These are phyloP conservation scores for Brassica cretica DNA, from an alignment of 345 rosid genomes.

Conservation along the genomic window DNA sequence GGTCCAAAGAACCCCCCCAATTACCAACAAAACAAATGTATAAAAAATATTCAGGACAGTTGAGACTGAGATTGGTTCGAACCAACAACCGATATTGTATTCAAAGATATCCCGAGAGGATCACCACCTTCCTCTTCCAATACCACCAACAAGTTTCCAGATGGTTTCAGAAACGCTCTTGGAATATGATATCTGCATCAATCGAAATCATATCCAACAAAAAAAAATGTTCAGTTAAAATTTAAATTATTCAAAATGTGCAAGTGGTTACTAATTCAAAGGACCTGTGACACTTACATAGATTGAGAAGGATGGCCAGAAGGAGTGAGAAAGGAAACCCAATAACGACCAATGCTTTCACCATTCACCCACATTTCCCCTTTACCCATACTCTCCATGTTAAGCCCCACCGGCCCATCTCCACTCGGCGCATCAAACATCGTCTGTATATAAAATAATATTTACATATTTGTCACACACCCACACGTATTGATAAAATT, in stretches of 20 bases:
- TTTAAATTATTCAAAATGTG: neutral
- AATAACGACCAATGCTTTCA: slow-evolving; percentile 77
- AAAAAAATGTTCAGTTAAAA: neutral
- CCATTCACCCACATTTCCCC: slow-evolving; percentile 89
- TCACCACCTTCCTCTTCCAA: slow-evolving; percentile 72
- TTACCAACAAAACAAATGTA: slow-evolving; percentile 1
- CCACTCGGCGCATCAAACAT: slow-evolving; percentile 61
- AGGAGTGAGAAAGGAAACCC: slow-evolving; percentile 71
- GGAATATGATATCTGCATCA: slow-evolving; percentile 76
- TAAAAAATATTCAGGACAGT: slow-evolving; percentile 17
- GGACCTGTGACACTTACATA: slow-evolving; percentile 43
- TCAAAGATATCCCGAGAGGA: slow-evolving; percentile 56
- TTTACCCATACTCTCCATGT: slow-evolving; percentile 74
- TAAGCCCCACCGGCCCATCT: slow-evolving; percentile 54
- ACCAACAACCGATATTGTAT: slow-evolving; percentile 42
- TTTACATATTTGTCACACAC: neutral
- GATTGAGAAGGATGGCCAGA: slow-evolving; percentile 65
- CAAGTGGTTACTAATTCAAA: neutral
- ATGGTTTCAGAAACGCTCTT: slow-evolving; percentile 57
- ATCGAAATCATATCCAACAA: neutral
- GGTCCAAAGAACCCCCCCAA: neutral
- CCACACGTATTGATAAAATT: neutral
- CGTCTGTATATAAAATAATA: slow-evolving; percentile 39
- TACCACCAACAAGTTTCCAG: slow-evolving; percentile 54
- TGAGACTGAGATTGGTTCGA: slow-evolving; percentile 23